A percentile compares a stretch with the other conserved stretches of the same genome.
These are phyloP conservation scores for Dendrobium huoshanense DNA, from an alignment of 106 monocot species.

Conservation along the genomic window DNA sequence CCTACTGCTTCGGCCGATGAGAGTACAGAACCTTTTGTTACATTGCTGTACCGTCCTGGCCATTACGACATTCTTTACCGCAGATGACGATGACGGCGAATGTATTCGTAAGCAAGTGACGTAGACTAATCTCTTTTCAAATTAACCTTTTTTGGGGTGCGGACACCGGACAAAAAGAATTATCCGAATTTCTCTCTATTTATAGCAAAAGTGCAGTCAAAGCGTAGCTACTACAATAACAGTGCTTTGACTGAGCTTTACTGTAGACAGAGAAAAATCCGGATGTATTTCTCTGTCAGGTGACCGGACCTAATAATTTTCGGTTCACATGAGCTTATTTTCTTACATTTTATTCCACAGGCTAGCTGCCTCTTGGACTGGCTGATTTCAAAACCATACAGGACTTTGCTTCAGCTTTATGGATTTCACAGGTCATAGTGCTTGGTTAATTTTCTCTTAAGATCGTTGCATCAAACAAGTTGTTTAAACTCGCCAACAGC, in stretches of 20 bases:
- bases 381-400: background rate
- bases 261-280: no score
- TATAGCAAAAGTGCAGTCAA: no score
- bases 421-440: no score
- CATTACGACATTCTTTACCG: conserved; percentile 96
- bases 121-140: background rate
- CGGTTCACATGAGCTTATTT: background rate
- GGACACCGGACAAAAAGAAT: no score
- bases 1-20: conserved; percentile 12
- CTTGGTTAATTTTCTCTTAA: no score
- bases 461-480: no score
- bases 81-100: conserved; percentile 27
- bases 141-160: background rate
- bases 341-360: background rate
- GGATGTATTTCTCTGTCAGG: no score
- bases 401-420: background rate
- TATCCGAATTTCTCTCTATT: no score
- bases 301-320: no score
- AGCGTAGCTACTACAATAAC: no score
- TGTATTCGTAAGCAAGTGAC: background rate
- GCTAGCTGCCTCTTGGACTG: background rate
- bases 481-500: no score
- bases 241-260: no score
- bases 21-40: conserved; percentile 36
- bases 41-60: conserved; percentile 88